phyloP scores from a whole-genome alignment of 768 basidiomycete genomes.

The Rhizopogon vesiculosus region DNA sequence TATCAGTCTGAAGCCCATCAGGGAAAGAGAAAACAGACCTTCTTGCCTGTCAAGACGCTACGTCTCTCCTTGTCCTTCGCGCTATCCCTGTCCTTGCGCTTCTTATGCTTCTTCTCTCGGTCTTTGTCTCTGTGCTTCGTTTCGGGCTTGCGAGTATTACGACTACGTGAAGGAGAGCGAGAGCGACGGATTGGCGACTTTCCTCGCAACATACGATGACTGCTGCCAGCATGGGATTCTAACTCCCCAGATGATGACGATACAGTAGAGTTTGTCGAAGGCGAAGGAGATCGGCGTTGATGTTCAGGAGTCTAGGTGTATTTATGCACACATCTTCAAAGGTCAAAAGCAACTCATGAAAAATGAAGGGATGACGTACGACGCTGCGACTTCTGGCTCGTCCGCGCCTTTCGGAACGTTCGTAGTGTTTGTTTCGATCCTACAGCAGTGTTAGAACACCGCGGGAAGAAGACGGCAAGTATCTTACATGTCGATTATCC shows the following conservation, averaged over 20 bases:
- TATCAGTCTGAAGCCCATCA: neutral
- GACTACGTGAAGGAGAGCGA: slow-evolving; percentile 24
- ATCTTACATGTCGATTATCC: neutral
- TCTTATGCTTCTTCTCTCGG: slow-evolving; percentile 32
- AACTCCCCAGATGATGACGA: slow-evolving; percentile 11
- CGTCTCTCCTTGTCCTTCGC: slow-evolving; percentile 41
- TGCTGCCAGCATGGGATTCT: slow-evolving; percentile 10
- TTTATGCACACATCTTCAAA: slow-evolving; percentile 19
- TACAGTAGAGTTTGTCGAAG: slow-evolving; percentile 9
- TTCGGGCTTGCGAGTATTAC: slow-evolving; percentile 14
- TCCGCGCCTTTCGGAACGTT: slow-evolving; percentile 1
- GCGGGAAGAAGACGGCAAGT: neutral
- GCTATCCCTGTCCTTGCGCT: slow-evolving; percentile 29
- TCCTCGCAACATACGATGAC: slow-evolving; percentile 12
- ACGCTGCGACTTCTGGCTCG: slow-evolving; percentile 20
- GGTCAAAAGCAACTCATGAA: slow-evolving; percentile 13
- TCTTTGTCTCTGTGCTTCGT: slow-evolving; percentile 20
- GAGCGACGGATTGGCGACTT: slow-evolving; percentile 12
- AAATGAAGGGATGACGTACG: slow-evolving; percentile 15
- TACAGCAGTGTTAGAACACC: neutral
- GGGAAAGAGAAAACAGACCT: slow-evolving; percentile 30
- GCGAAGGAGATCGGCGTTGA: slow-evolving; percentile 13
- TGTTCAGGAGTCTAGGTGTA: slow-evolving; percentile 16
- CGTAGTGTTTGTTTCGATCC: slow-evolving; percentile 8
- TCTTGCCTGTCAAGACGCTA: slow-evolving; percentile 59